Evolutionary conservation across 2,329 filamentous ascomycete species (phyloP), one percentile per base, ranked within the genome.

Genomic region (Drechmeria coniospora): DNA sequence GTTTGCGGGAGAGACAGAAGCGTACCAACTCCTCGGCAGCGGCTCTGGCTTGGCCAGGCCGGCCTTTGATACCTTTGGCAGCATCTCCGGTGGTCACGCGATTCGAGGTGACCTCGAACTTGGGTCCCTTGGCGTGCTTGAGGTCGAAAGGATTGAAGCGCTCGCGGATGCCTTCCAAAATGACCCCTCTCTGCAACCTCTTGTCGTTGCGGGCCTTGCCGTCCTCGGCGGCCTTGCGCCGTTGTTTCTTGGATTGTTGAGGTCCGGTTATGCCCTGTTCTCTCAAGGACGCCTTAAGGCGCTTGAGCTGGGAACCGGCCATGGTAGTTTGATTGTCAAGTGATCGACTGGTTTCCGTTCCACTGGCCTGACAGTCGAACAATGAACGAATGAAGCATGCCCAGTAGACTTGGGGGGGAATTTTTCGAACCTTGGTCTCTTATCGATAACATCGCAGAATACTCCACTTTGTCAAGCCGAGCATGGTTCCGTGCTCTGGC

Each of bases 61-160:
- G 66, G 18, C 78, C 79, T 37, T 77, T 63, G 36, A 77, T 67
- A 26, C 66, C 66, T 37, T 67, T 71, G 15, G 63, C 59, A 16
- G 63, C 59, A 45, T 61, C 61, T 27, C 59, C 59, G 17, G 54
- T 55, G 9, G 58, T 54, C 5, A 68, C 63, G 32, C 69, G 68
- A 36, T 69, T 71, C 29, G 67, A 86, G 0, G 80, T 84, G 24
- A 86, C 77, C 23, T 87, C 75, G 38, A 92, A 92, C 45, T 95
- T 95, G 31, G 74, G 74, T 0, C 76, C 79, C 33, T 78, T 68
- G 1, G 75, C 74, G 32, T 79, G 73, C 54, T 92, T 92, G 50
- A 93, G 71, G 48, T 98, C 90, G 54, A 98, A 98, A 0, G 90
- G 90, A 51, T 98, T 98, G 68, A 95, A 95, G 41, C 86, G 79